A percentile compares a stretch with the other conserved stretches of the same genome.
Evolutionary conservation across 306 rosid species (phyloP).

Genomic region (Rosa multiflora): DNA sequence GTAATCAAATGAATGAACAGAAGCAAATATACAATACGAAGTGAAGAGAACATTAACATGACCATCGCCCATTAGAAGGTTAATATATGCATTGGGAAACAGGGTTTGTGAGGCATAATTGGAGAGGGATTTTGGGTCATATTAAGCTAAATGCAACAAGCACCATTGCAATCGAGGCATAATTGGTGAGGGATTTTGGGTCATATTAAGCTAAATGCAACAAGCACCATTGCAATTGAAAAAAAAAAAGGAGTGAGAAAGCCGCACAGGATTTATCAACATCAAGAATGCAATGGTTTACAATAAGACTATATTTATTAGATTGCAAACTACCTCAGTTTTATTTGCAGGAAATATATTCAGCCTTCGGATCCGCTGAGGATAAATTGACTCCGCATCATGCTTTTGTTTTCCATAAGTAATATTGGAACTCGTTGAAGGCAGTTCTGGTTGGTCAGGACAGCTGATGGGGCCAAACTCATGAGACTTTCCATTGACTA

Average conservation of each 20-base stretch:
- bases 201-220: neutral
- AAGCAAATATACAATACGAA: neutral
- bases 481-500: conserved; percentile 88
- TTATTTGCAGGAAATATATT: conserved; percentile 81
- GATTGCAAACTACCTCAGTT: conserved; percentile 61
- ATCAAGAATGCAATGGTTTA: neutral
- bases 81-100: neutral
- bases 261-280: neutral
- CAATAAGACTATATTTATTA: neutral
- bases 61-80: neutral
- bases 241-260: neutral
- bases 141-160: neutral
- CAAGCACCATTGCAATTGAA: neutral
- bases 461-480: conserved; percentile 76
- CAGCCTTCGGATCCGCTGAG: conserved; percentile 85
- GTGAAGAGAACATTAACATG: neutral
- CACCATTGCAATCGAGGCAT: neutral
- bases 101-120: neutral
- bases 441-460: conserved; percentile 61
- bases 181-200: neutral
- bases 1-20: neutral
- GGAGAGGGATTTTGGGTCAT: neutral
- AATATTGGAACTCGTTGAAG: conserved; percentile 51
- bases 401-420: conserved; percentile 83
- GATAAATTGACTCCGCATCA: conserved; percentile 82